Conservation (phyloP, 2,329 filamentous ascomycete genomes). For the Dryadomyces sulphureus region DNA sequence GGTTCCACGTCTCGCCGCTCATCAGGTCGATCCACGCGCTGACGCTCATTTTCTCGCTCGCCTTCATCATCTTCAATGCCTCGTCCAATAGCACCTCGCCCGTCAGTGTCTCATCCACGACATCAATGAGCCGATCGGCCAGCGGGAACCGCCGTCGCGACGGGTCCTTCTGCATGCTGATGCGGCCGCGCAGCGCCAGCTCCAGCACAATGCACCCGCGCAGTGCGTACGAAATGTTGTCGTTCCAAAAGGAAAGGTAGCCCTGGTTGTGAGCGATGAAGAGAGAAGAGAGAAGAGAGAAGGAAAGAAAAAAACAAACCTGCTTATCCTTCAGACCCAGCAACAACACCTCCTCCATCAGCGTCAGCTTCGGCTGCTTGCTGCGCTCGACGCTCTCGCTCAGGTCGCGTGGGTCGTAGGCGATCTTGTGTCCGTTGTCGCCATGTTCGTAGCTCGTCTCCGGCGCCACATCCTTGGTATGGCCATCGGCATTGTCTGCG, state of each 20-base stretch:
- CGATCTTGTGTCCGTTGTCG: conserved; percentile 98
- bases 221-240: conserved; percentile 97
- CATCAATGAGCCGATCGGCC: conserved; percentile 87
- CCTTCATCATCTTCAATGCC: conserved; percentile 99
- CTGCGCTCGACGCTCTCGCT: conserved; percentile 90
- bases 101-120: conserved; percentile 89
- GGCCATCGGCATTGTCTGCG: conserved; percentile 44
- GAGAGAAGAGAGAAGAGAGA: not conserved
- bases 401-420: conserved; percentile 92
- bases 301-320: conserved; percentile 31
- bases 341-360: conserved; percentile 96
- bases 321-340: conserved; percentile 98
- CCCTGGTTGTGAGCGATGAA: conserved; percentile 43
- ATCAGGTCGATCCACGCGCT: conserved; percentile 98
- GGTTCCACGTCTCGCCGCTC: conserved; percentile 98
- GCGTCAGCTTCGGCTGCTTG: conserved; percentile 94
- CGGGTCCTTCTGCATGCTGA: conserved; percentile 97
- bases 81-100: conserved; percentile 96
- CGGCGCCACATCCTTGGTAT: conserved; percentile 38
- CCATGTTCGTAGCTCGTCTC: conserved; percentile 80
- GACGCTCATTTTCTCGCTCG: conserved; percentile 99
- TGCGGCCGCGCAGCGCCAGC: conserved; percentile 83
- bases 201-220: conserved; percentile 98
- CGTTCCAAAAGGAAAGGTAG: conserved; percentile 99
- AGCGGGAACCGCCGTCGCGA: conserved; percentile 83